Base-by-base conservation (phyloP, 306 rosid species). In the Castanea sativa region DNA sequence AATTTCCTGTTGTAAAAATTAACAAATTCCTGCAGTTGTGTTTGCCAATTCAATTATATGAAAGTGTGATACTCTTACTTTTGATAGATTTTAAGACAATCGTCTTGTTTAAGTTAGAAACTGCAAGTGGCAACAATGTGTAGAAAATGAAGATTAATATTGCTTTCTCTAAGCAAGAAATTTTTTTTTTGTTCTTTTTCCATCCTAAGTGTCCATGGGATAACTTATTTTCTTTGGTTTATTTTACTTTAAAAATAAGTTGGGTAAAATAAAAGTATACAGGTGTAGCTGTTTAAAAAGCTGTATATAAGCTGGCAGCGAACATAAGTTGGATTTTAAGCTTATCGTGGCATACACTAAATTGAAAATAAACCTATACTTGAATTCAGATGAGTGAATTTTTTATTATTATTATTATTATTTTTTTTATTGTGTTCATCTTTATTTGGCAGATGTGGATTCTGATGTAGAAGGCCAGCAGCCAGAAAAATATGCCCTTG, bases 401-500 rank as follows among this genome's bases (percentile, higher is more conserved):
- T 25, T 25, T 76, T 60, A 23, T 32, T 30, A n/a, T 73, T 80
- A 21, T 21, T 21, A 21, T 21, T 21, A 21, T 21, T 21, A 21
- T 21, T 21, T 21, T 21, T 21, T 21, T 21, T 21, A 21, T 21
- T 21, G 57, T 60, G 27, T n/a, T 7, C 32, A 61, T 68, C 55
- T 74, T 58, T 74, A 5, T 68, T 74, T 75, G 73, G 82, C 78
- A 69, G 87, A 79, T 76, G 45, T 41, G 51, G 97, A 92, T 64
- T 81, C 92, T 61, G 94, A 86, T 60, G 78, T 63, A 29, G 92
- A 89, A 68, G 86, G 74, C 86, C 87, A 78, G 73, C 86, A 83
- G 77, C 91, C 91, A 32, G 92, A 79, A 65, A 86, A 85, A 76
- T 84, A 89, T 73, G 84, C 82, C 68, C 73, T 94, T 23, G 91